Percentiles rank a stretch among this genome's conserved stretches.
Evolutionary conservation across 2,329 filamentous ascomycete genomes (phyloP).

Genomic region (Aspergillus niger): DNA sequence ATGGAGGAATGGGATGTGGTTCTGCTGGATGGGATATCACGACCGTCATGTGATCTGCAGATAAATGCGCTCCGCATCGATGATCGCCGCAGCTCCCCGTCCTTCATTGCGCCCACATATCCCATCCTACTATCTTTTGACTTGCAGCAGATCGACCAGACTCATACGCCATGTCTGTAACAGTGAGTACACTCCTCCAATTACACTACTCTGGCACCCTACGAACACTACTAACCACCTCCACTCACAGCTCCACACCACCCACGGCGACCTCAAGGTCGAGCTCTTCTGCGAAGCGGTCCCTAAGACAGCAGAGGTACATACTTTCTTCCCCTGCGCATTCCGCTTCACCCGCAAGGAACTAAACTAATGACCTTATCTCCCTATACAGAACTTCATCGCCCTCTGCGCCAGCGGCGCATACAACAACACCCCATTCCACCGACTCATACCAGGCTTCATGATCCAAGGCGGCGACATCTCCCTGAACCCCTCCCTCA

Average conservation of each 20-base stretch:
- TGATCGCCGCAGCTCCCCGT: slow-evolving; percentile 8
- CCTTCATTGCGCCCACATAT: not conserved
- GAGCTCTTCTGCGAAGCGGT: slow-evolving; percentile 96
- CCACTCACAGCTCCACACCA: slow-evolving; percentile 69
- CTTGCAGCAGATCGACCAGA: not conserved
- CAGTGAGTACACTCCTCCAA: slow-evolving; percentile 24
- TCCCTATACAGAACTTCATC: slow-evolving; percentile 59
- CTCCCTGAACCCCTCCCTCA: slow-evolving; percentile 44
- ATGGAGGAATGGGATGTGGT: not conserved
- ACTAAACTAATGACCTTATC: not conserved
- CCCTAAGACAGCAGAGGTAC: slow-evolving; percentile 83
- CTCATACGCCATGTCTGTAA: slow-evolving; percentile 35
- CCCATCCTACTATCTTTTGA: not conserved
- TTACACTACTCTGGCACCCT: not conserved
- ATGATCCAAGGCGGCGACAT: slow-evolving; percentile 65
- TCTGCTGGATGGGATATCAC: not conserved
- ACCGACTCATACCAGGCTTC: slow-evolving; percentile 64
- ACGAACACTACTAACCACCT: not conserved
- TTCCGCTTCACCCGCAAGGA: not conserved
- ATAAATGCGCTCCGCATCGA: slow-evolving; percentile 6
- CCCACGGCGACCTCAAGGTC: slow-evolving; percentile 85
- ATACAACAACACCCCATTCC: slow-evolving; percentile 64
- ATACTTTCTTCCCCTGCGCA: slow-evolving; percentile 13
- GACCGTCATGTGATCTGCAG: slow-evolving; percentile 16
- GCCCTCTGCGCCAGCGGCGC: slow-evolving; percentile 63